These are phyloP conservation scores for Stemphylium beticola DNA, from an alignment of 2,329 filamentous ascomycete genomes.

Conservation along the genomic window DNA sequence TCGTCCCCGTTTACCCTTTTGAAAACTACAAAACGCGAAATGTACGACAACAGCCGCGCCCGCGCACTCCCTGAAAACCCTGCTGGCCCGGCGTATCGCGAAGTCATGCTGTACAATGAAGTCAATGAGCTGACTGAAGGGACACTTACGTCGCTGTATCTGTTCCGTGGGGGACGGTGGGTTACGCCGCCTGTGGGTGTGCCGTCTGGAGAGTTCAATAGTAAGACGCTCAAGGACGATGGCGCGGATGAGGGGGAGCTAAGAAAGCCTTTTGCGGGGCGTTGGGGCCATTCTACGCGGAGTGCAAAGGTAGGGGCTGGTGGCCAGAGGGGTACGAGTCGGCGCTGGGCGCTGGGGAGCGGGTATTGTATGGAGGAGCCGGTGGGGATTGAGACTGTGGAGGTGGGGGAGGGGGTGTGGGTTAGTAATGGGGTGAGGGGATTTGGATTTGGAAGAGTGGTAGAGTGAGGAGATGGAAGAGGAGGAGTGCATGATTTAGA, in stretches of 20 bases:
- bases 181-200: conserved; percentile 70
- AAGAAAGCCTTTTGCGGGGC: conserved; percentile 43
- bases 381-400: conserved; percentile 65
- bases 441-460: conserved; percentile 58
- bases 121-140: conserved; percentile 80
- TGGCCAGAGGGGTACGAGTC: conserved; percentile 81
- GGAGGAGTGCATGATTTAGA: no score
- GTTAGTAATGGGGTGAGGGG: conserved; percentile 87
- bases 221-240: conserved; percentile 21
- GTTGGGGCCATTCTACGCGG: conserved; percentile 48
- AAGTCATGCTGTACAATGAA: conserved; percentile 76
- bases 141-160: conserved; percentile 81
- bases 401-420: conserved; percentile 80
- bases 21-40: conserved; percentile 78
- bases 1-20: conserved; percentile 75
- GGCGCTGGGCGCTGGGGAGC: conserved; percentile 79
- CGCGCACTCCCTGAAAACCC: conserved; percentile 61
- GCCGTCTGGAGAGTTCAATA: conserved; percentile 33
- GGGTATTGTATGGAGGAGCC: conserved; percentile 70
- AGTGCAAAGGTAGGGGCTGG: conserved; percentile 66
- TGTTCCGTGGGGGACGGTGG: conserved; percentile 76
- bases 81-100: conserved; percentile 52
- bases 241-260: conserved; percentile 44
- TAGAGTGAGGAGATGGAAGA: conserved; percentile 19
- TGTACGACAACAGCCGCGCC: conserved; percentile 73